These are phyloP conservation scores for Chaetomiaceae sp. DNA, from an alignment of 2,329 filamentous ascomycete genomes.

Conservation along the genomic window DNA sequence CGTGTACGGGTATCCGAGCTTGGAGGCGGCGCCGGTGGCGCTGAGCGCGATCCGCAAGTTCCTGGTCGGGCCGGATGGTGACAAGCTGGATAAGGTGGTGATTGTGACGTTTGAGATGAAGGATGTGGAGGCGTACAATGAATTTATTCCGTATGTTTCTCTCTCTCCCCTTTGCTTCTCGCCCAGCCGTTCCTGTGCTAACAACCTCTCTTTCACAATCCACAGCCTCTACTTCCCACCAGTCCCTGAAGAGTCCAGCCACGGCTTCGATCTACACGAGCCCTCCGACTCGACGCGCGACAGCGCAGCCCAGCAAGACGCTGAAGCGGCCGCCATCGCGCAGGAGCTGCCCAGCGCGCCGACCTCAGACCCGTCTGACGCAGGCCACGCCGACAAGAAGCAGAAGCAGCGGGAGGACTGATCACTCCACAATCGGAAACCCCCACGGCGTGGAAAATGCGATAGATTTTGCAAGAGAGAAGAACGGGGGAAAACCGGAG, in stretches of 20 bases:
- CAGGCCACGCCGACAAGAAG: conserved; percentile 25
- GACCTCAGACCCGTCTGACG: conserved; percentile 22
- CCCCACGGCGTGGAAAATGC: too few relatives aligned
- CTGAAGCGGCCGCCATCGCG: conserved; percentile 25
- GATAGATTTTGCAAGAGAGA: too few relatives aligned
- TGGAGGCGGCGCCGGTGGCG: conserved; percentile 66
- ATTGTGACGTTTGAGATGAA: conserved; percentile 80
- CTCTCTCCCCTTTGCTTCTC: background rate
- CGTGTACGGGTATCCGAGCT: conserved; percentile 78
- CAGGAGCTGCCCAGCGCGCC: conserved; percentile 26
- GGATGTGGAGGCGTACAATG: conserved; percentile 68
- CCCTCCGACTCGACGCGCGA: conserved; percentile 9
- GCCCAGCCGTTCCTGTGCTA: background rate
- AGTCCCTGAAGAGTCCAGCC: conserved; percentile 12
- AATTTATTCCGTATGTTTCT: conserved; percentile 62
- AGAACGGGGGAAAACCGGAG: too few relatives aligned
- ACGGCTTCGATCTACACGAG: background rate
- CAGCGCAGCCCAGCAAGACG: conserved; percentile 18
- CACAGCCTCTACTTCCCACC: conserved; percentile 27
- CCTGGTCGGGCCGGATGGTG: conserved; percentile 40
- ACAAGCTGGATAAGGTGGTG: conserved; percentile 63
- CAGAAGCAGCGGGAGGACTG: conserved; percentile 18
- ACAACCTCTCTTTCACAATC: background rate
- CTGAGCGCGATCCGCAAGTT: conserved; percentile 52
- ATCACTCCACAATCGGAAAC: background rate